Conservation (phyloP, 2,329 filamentous ascomycete species). For the Fusarium hostae region DNA sequence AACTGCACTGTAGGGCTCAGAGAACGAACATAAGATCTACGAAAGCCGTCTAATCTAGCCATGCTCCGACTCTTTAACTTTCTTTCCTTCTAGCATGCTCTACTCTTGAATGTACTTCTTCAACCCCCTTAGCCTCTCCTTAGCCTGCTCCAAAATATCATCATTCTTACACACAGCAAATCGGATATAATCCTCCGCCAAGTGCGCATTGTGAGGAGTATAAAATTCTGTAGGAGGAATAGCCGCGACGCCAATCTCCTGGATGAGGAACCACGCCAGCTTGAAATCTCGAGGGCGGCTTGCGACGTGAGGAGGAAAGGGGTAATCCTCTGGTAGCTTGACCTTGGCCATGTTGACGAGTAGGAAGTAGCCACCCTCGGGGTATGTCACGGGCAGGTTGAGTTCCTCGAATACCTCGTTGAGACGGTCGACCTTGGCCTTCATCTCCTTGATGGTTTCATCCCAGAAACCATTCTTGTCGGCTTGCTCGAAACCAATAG, state of each 20-base stretch:
- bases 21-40: conserved; percentile 7
- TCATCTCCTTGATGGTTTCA: conserved; percentile 85
- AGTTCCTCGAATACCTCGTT: conserved; percentile 84
- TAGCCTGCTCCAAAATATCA: conserved; percentile 81
- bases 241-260: conserved; percentile 93
- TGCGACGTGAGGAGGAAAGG: conserved; percentile 89
- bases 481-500: conserved; percentile 93
- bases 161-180: conserved; percentile 98
- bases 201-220: conserved; percentile 81
- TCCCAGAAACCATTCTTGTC: conserved; percentile 90
- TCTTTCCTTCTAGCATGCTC: background rate
- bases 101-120: conserved; percentile 72
- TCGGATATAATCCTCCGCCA: conserved; percentile 92
- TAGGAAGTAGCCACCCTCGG: conserved; percentile 97
- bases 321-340: conserved; percentile 82
- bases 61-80: background rate
- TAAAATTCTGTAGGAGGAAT: conserved; percentile 99
- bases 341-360: conserved; percentile 93
- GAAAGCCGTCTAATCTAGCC: conserved; percentile 12
- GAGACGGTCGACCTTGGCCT: conserved; percentile 86
- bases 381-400: conserved; percentile 84
- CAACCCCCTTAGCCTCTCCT: conserved; percentile 77
- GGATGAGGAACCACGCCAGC: conserved; percentile 95
- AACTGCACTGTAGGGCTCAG: background rate
- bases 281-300: conserved; percentile 91